These are phyloP conservation scores for cucumber (Cucumis sativus) DNA, from an alignment of 306 rosid species.

Conservation along the genomic window DNA sequence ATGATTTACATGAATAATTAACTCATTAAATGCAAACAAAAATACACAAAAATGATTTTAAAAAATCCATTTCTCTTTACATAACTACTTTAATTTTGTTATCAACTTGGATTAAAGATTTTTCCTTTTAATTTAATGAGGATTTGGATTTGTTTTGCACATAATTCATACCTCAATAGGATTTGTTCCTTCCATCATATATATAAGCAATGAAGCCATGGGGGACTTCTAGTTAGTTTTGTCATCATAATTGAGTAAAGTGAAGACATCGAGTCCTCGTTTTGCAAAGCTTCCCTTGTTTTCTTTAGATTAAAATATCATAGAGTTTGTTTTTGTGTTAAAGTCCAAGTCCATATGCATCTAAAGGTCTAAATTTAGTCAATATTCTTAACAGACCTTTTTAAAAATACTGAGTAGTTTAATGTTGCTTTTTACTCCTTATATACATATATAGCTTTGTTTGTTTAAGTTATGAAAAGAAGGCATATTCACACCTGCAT, in stretches of 20 bases:
- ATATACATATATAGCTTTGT: too few relatives aligned
- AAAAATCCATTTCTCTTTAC: background rate
- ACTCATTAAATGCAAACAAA: background rate
- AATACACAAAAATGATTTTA: background rate
- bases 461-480: too few relatives aligned
- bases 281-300: background rate
- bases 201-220: background rate
- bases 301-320: background rate
- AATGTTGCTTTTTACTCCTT: too few relatives aligned
- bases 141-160: background rate
- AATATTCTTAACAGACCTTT: too few relatives aligned
- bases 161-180: background rate
- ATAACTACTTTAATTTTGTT: background rate
- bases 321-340: too few relatives aligned
- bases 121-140: background rate
- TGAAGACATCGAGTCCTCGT: background rate
- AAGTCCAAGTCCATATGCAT: too few relatives aligned
- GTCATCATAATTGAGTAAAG: background rate
- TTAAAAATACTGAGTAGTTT: too few relatives aligned
- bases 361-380: too few relatives aligned
- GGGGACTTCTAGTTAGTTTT: background rate
- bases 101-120: background rate
- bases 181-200: background rate
- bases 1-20: background rate
- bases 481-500: too few relatives aligned